These are phyloP conservation scores for Parascedosporium putredinis DNA, from an alignment of 2,329 filamentous ascomycete species.

Conservation along the genomic window DNA sequence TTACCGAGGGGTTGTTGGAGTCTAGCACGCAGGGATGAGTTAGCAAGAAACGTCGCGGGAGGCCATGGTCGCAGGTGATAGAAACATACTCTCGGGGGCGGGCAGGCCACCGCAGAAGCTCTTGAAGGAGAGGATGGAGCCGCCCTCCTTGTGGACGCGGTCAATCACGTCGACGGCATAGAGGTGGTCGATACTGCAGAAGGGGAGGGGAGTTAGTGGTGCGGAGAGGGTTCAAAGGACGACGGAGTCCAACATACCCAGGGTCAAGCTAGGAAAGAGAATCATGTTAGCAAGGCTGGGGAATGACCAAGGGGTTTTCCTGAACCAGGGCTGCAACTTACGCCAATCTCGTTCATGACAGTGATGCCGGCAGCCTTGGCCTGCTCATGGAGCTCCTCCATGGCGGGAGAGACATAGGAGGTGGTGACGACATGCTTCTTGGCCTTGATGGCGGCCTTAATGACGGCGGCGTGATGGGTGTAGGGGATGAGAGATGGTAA, in stretches of 20 bases:
- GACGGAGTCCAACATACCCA: too few species aligned
- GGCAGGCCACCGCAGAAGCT: constrained; percentile 78
- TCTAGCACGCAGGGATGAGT: too few species aligned
- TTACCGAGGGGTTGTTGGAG: too few species aligned
- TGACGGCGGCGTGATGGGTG: constrained; percentile 77
- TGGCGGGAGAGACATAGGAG: constrained; percentile 83
- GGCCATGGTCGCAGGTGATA: constrained; percentile 86
- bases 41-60: too few species aligned
- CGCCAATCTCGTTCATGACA: constrained; percentile 93
- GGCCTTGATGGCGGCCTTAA: constrained; percentile 83
- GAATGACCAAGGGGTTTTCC: too few species aligned
- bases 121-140: constrained; percentile 74
- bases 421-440: constrained; percentile 98
- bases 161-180: constrained; percentile 79
- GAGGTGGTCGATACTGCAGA: constrained; percentile 20
- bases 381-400: constrained; percentile 75
- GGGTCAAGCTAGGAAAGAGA: too few species aligned
- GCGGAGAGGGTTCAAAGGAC: constrained; percentile 14
- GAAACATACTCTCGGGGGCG: constrained; percentile 60
- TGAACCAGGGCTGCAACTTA: constrained; percentile 24
- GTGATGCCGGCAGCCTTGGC: constrained; percentile 88
- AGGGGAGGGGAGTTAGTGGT: background rate
- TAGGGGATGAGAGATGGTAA: constrained; percentile 85
- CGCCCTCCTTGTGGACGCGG: constrained; percentile 75
- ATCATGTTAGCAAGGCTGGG: too few species aligned